phyloP scores from a whole-genome alignment of 225 moss, liverwort and hornwort genomes.

The Polytrichum commune region DNA sequence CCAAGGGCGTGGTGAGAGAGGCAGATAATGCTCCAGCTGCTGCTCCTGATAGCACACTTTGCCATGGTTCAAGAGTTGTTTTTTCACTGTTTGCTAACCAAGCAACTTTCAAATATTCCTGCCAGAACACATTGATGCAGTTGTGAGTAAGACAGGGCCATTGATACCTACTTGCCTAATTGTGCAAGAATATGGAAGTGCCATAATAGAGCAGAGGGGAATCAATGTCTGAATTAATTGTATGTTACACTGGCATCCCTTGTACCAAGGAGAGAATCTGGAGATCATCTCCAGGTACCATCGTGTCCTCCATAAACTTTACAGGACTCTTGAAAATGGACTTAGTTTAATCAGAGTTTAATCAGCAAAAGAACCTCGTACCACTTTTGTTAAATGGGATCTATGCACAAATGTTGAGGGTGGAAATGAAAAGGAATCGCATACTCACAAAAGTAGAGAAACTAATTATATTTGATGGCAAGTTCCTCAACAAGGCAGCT shows the following conservation, averaged over 20 bases:
- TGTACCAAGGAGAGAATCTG: too few species aligned
- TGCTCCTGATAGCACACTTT: constrained; percentile 75
- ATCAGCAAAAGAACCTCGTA: constrained; percentile 76
- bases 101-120: constrained; percentile 79
- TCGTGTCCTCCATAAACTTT: too few species aligned
- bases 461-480: constrained; percentile 81
- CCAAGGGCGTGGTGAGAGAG: constrained; percentile 68
- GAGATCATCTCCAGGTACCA: too few species aligned
- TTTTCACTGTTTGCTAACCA: constrained; percentile 57
- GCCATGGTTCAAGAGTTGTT: constrained; percentile 62
- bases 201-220: too few species aligned
- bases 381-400: constrained; percentile 53
- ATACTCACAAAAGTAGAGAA: constrained; percentile 76
- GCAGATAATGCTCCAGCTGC: constrained; percentile 71
- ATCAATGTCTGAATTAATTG: too few species aligned
- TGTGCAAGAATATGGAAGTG: too few species aligned
- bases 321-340: too few species aligned
- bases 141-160: too few species aligned
- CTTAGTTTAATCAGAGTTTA: constrained; percentile 13
- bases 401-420: constrained; percentile 18
- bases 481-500: constrained; percentile 67
- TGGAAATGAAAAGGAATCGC: background rate
- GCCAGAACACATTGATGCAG: constrained; percentile 8
- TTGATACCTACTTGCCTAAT: too few species aligned
- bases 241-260: too few species aligned